Base-by-base conservation (phyloP, 495 filamentous ascomycete genomes). In the Bryoglossum gracile region DNA sequence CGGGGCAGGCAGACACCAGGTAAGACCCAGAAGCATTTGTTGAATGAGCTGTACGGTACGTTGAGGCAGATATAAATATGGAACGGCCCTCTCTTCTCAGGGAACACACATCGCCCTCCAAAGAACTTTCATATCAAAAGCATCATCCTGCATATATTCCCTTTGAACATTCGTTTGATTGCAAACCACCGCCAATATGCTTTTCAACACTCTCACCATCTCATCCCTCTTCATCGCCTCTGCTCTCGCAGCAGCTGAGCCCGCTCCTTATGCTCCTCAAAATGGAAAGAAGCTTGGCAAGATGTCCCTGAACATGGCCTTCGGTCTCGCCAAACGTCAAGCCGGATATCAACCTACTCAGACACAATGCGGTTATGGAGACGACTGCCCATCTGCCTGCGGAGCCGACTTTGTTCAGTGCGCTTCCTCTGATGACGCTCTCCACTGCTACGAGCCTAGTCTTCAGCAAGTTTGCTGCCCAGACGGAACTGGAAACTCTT, bases 401-500 rank as follows among this genome's bases (percentile, higher is more conserved):
- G 51, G 46, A 19, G 42, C 46, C 30, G 36, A 9, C 6, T 45
- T 36, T 50, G 43, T 23, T 43, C 37, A 44, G 16, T 54, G 51
- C 41, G 35, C 50, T 14, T 48, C 46, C 13, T 32, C 45, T 8
- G 46, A 49, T 48, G 43, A 32, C 13, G 34, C 47, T 11, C 40
- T 51, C 13, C 43, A 44, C 36, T 51, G 51, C 36, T 51, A 18
- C 34, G 26, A 49, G 14, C 50, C 50, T 16, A 46, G 39, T 28
- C 21, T 50, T 33, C 8, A 55, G 26, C 39, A 55, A 42, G 19
- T 46, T 22, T 55, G 52, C 46, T 55, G 52, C 26, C 45, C 52
- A 28, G 46, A 53, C 22, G 43, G 42, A 18, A 22, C 50, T 19
- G 50, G 50, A 53, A 48, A 49, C 40, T 50, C 46, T 11, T 55